Evolutionary conservation across 305 asterid genomes (phyloP).

Genomic region (Fraxinus dipetala): DNA sequence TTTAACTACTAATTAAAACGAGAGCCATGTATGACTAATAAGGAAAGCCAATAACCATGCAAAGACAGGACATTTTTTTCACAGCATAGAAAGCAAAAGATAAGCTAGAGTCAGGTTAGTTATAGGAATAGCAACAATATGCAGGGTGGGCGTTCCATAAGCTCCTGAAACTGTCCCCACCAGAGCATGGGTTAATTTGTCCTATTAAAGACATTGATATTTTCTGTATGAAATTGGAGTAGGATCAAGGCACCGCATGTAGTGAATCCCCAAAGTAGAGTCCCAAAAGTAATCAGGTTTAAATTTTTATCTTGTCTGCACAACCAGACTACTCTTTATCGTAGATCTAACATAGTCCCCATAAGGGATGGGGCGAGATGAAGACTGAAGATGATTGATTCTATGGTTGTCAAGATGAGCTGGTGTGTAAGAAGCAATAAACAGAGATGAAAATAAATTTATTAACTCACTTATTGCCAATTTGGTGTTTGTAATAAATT

Average conservation of each 20-base stretch:
- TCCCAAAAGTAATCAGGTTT: background rate
- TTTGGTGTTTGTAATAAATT: conserved; percentile 59
- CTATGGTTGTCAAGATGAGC: background rate
- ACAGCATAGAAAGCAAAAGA: background rate
- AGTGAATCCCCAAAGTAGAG: background rate
- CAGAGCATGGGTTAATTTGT: background rate
- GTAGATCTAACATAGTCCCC: background rate
- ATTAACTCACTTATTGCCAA: conserved; percentile 83
- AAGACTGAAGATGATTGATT: background rate
- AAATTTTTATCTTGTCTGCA: background rate
- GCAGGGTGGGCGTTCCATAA: background rate
- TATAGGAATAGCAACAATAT: background rate
- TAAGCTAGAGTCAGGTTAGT: background rate
- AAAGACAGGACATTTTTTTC: background rate
- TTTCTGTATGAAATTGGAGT: background rate
- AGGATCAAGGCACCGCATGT: background rate
- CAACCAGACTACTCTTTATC: background rate
- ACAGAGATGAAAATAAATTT: background rate
- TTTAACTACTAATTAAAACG: background rate
- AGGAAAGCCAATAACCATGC: background rate
- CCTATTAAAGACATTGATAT: background rate
- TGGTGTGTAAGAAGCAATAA: background rate
- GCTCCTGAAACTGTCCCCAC: background rate
- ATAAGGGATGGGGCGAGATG: background rate
- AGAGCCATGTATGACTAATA: background rate